Evolutionary conservation across 176 grass and related monocot species (phyloP), one percentile per base, ranked within the genome.

Genomic region (Tuctoria greenei): DNA sequence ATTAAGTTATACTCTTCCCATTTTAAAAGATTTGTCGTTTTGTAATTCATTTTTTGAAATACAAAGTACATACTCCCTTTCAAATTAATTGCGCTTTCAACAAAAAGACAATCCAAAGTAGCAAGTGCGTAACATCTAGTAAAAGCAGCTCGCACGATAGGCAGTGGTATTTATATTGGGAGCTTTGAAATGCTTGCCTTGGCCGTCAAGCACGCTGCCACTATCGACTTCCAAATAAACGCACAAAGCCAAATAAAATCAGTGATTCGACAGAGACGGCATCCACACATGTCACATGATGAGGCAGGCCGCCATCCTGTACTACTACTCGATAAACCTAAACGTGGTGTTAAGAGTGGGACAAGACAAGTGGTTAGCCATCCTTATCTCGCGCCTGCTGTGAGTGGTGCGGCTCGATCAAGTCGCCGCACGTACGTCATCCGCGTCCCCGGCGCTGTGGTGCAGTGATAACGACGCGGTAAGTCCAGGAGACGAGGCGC

Each of bases 341-440:
- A 49, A 44, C 67, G 72, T 82, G 26, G n/a, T 21, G 44, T 46
- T 46, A n/a, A 46, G 12, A 46, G 44, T 46, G 11, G 44, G 44
- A 46, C 60, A 77, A n/a, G n/a, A n/a, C n/a, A 34, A n/a, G 42
- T 16, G 15, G 16, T 34, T 31, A 59, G 55, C 65, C 10, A 70
- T 69, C 56, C 81, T 83, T 83, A 70, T 77, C 72, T 34, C 23
- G 51, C 51, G 51, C 51, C 6, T 23, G 46, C 3, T n/a, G n/a
- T n/a, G n/a, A n/a, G n/a, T n/a, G n/a, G 23, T 58, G 45, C 42
- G 39, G 15, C 46, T 6, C 46, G 45, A 75, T 69, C 20, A 41
- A 39, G 27, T 40, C 37, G 12, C 31, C 72, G 2, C 71, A 76
- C 2, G 35, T 41, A 42, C 46, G 26, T 63, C 10, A 21, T 50